Conservation (phyloP, 257 asterid species). For the Fraxinus anomala region DNA sequence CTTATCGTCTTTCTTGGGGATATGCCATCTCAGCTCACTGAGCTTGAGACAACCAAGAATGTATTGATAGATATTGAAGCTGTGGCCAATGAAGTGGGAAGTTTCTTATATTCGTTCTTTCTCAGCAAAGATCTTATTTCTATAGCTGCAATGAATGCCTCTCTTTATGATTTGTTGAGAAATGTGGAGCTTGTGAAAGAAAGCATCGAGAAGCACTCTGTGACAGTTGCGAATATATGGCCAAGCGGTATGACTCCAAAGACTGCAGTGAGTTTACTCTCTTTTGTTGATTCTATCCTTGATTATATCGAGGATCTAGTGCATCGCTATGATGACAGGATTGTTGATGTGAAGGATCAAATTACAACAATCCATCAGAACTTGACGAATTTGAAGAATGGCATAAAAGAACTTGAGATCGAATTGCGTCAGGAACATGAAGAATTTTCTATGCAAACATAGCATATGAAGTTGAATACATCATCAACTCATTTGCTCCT, state of each 20-base stretch:
- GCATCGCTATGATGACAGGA: background rate
- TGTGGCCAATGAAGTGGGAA: constrained; percentile 19
- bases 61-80: constrained; percentile 4
- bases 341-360: constrained; percentile 19
- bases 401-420: too few relatives aligned
- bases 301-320: constrained; percentile 22
- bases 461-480: constrained; percentile 28
- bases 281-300: background rate
- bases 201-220: constrained; percentile 17
- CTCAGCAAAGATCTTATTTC: constrained; percentile 1
- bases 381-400: too few relatives aligned
- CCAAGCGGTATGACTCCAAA: constrained; percentile 8
- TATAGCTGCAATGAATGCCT: background rate
- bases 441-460: background rate
- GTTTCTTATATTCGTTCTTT: constrained; percentile 16
- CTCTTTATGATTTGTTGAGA: background rate
- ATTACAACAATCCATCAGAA: background rate
- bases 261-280: constrained; percentile 12
- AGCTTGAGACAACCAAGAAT: constrained; percentile 6
- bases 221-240: background rate
- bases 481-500: background rate
- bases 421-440: background rate
- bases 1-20: constrained; percentile 25
- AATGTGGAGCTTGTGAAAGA: constrained; percentile 14
- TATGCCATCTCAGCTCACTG: constrained; percentile 18